Percentiles rank a stretch among this genome's conserved stretches.
Conservation (phyloP, 192 early-diverging fungal species). For the Backusella circina region DNA sequence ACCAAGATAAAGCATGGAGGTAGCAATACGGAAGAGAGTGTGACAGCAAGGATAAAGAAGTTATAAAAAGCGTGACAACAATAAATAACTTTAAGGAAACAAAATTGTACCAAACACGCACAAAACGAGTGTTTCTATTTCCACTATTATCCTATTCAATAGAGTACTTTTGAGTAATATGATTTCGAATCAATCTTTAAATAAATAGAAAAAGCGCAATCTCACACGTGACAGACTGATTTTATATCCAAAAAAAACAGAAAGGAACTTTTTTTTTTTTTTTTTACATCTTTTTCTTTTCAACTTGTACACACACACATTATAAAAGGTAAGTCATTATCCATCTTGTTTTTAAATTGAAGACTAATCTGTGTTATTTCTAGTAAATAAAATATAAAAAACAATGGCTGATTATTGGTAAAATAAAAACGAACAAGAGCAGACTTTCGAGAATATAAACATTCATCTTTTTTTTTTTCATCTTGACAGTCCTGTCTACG, state of each 20-base stretch:
- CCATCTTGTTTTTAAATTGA: neutral
- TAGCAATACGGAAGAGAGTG: too few species aligned
- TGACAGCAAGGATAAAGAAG: too few species aligned
- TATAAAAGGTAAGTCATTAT: neutral
- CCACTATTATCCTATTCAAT: too few species aligned
- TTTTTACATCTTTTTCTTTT: neutral
- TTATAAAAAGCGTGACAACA: too few species aligned
- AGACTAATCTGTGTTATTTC: neutral
- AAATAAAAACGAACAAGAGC: neutral
- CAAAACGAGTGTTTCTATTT: too few species aligned
- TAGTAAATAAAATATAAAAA: neutral
- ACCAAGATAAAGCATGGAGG: too few species aligned
- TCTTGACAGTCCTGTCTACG: conserved; percentile 76
- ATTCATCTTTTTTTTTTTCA: neutral
- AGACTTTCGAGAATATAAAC: neutral
- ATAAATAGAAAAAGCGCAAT: neutral
- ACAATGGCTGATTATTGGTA: conserved; percentile 1
- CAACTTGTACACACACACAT: neutral
- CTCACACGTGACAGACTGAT: neutral
- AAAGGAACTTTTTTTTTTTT: neutral
- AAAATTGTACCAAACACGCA: too few species aligned
- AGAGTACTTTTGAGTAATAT: too few species aligned
- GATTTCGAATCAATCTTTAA: too few species aligned
- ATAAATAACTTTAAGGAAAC: too few species aligned
- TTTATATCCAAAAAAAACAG: neutral